phyloP scores from a whole-genome alignment of 2,329 filamentous ascomycete species.

The Talaromyces amestolkiae region DNA sequence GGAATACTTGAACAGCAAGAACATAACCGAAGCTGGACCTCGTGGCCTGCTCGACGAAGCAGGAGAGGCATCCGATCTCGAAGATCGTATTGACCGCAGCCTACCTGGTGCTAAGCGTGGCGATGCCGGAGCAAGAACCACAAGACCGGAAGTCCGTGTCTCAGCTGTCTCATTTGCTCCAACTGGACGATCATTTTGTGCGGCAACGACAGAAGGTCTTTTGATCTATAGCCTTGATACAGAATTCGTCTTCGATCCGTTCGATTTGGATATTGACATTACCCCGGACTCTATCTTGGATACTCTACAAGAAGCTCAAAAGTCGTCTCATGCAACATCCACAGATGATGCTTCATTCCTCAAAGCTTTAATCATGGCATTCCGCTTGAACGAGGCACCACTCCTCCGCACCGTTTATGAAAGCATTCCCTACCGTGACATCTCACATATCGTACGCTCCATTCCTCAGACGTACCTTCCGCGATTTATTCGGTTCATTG shows the following conservation, averaged over 20 bases:
- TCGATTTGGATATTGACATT: conserved; percentile 90
- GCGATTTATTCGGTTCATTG: conserved; percentile 80
- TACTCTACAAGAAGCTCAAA: conserved; percentile 58
- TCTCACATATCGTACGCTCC: conserved; percentile 72
- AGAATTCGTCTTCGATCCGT: conserved; percentile 84
- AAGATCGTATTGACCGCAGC: conserved; percentile 74
- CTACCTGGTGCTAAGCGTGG: conserved; percentile 85
- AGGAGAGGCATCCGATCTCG: conserved; percentile 83
- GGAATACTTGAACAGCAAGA: conserved; percentile 90
- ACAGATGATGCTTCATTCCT: conserved; percentile 70
- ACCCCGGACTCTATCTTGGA: conserved; percentile 81
- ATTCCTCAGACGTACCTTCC: conserved; percentile 84
- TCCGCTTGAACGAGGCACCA: conserved; percentile 83
- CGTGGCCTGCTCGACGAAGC: conserved; percentile 79
- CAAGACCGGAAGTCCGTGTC: conserved; percentile 78
- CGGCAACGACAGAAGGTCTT: conserved; percentile 89
- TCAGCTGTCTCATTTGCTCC: conserved; percentile 83
- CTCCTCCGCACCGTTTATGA: conserved; percentile 85
- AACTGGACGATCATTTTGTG: conserved; percentile 86
- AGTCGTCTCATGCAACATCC: conserved; percentile 52
- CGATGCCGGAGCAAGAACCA: conserved; percentile 75
- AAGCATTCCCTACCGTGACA: conserved; percentile 70
- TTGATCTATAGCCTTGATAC: conserved; percentile 90
- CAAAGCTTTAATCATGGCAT: conserved; percentile 93
- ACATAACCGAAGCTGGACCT: conserved; percentile 87